Evolutionary conservation across 352 stramenopile genomes (phyloP).

Genomic region (Globisporangium apiculatum): DNA sequence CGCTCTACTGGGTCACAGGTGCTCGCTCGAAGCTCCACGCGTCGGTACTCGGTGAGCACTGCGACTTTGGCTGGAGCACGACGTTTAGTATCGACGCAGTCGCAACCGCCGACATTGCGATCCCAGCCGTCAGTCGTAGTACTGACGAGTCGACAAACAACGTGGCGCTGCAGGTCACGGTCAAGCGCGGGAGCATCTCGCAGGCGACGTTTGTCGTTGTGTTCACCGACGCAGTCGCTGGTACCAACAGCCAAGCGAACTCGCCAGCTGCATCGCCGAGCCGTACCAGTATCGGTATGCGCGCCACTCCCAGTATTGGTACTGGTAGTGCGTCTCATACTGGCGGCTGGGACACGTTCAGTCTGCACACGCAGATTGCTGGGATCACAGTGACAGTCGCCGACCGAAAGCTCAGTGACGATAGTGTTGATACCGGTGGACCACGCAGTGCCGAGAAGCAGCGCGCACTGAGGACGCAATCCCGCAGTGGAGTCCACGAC

Average conservation of each 20-base stretch:
- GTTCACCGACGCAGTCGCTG: conserved; percentile 33
- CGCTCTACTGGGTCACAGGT: conserved; percentile 69
- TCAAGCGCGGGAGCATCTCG: conserved; percentile 72
- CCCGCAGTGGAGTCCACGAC: background rate
- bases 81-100: conserved; percentile 44
- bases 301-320: no score
- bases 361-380: conserved; percentile 59
- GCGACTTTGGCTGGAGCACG: conserved; percentile 59
- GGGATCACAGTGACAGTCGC: conserved; percentile 63
- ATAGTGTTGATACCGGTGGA: conserved; percentile 8
- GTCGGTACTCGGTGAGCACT: conserved; percentile 40
- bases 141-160: conserved; percentile 7
- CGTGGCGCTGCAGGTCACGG: conserved; percentile 38
- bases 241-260: conserved; percentile 1
- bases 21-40: conserved; percentile 38
- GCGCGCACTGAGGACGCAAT: background rate
- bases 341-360: conserved; percentile 50
- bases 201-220: conserved; percentile 66
- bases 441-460: conserved; percentile 7
- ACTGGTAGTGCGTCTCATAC: background rate
- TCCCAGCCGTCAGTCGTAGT: conserved; percentile 27
- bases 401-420: conserved; percentile 36
- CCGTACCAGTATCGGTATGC: no score
- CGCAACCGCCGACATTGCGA: conserved; percentile 34
- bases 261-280: conserved; percentile 5